Conservation (phyloP, 352 stramenopile species). For the Phytophthora citricola region DNA sequence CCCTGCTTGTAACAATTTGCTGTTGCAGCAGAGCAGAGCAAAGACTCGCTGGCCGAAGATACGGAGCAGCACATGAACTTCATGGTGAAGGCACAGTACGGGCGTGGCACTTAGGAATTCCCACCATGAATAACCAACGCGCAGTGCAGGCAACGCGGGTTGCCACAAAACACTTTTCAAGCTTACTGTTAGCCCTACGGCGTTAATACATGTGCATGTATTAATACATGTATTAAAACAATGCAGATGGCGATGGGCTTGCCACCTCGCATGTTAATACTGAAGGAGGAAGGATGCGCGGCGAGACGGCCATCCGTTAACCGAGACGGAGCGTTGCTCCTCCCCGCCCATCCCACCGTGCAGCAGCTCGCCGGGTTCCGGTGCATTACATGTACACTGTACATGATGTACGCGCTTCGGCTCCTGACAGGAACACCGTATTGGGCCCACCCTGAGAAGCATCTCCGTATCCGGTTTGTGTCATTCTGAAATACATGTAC, state of each 20-base stretch:
- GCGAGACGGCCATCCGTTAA: conserved; percentile 12
- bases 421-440: neutral
- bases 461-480: conserved; percentile 2
- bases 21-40: conserved; percentile 14
- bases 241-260: neutral
- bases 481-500: neutral
- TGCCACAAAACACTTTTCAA: neutral
- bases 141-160: neutral
- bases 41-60: conserved; percentile 30
- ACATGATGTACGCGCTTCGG: too few relatives aligned
- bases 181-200: neutral
- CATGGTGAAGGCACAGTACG: conserved; percentile 11
- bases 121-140: conserved; percentile 17
- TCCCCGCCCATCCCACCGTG: neutral
- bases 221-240: too few relatives aligned
- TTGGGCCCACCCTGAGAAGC: neutral
- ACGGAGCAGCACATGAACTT: conserved; percentile 27
- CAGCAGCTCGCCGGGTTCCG: conserved; percentile 11
- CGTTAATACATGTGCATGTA: too few relatives aligned
- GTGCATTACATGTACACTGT: conserved; percentile 17
- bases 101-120: neutral
- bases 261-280: conserved; percentile 27
- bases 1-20: conserved; percentile 36
- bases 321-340: conserved; percentile 7
- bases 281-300: conserved; percentile 27